Evolutionary conservation across 2,329 filamentous ascomycete species (phyloP).

Genomic region (Dryadomyces quercivorus): DNA sequence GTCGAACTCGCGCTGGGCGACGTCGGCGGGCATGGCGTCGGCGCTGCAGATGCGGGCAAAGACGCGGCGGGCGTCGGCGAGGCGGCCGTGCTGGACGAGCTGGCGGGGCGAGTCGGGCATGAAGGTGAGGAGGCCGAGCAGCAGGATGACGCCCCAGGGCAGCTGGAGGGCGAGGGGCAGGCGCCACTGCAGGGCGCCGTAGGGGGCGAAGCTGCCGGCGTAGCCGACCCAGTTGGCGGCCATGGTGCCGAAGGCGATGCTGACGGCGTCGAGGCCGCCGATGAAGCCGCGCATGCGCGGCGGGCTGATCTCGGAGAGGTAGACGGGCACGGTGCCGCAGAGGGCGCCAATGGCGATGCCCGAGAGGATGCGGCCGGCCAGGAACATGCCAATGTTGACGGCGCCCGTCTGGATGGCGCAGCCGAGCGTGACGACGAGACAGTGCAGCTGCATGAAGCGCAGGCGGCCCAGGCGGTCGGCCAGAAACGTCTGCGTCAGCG

Average conservation of each 20-base stretch:
- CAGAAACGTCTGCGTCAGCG: not conserved
- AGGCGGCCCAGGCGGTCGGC: conserved; percentile 21
- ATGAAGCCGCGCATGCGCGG: conserved; percentile 4
- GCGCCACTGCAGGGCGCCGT: conserved; percentile 19
- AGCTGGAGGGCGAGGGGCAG: conserved; percentile 21
- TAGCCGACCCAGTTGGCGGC: conserved; percentile 10
- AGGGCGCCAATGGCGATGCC: conserved; percentile 17
- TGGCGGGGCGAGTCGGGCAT: conserved; percentile 17
- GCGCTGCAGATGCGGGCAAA: conserved; percentile 34
- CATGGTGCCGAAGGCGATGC: conserved; percentile 24
- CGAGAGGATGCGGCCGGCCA: conserved; percentile 6
- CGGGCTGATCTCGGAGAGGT: conserved; percentile 25
- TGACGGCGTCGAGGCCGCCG: conserved; percentile 14
- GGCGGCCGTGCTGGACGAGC: conserved; percentile 14
- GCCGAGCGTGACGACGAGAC: conserved; percentile 19
- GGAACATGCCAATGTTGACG: conserved; percentile 19
- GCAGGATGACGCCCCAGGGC: conserved; percentile 9
- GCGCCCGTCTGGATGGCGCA: conserved; percentile 15
- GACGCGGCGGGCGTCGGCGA: conserved; percentile 12
- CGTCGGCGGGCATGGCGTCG: conserved; percentile 14
- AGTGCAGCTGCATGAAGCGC: conserved; percentile 19
- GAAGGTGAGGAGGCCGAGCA: conserved; percentile 14
- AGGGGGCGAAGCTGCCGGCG: conserved; percentile 4
- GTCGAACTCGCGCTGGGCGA: conserved; percentile 36
- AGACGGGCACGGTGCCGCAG: conserved; percentile 2